Conservation (phyloP, 2,329 filamentous ascomycete species). For the Penicillium sclerotigenum region DNA sequence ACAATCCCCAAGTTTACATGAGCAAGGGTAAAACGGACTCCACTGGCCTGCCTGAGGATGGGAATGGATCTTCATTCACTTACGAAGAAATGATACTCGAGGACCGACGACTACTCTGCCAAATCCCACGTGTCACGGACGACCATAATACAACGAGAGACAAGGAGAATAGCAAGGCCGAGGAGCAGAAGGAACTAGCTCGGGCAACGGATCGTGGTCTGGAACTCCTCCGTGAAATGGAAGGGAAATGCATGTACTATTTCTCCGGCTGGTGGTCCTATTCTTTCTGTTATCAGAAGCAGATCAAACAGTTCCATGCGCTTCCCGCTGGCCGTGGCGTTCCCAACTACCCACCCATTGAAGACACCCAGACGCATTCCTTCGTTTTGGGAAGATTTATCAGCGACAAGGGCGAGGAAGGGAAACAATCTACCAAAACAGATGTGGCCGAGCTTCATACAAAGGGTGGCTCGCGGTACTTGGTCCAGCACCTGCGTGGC, state of each 20-base stretch:
- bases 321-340: slow-evolving; percentile 67
- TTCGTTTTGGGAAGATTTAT: slow-evolving; percentile 68
- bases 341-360: slow-evolving; percentile 65
- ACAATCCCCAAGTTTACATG: slow-evolving; percentile 28
- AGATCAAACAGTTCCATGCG: slow-evolving; percentile 88
- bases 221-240: slow-evolving; percentile 73
- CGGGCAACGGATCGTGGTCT: slow-evolving; percentile 74
- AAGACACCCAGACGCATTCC: slow-evolving; percentile 71
- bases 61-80: slow-evolving; percentile 16
- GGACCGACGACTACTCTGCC: slow-evolving; percentile 74
- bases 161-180: slow-evolving; percentile 55
- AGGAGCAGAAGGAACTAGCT: slow-evolving; percentile 75
- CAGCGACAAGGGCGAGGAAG: slow-evolving; percentile 33
- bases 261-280: slow-evolving; percentile 94
- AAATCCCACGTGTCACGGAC: slow-evolving; percentile 68
- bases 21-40: slow-evolving; percentile 44
- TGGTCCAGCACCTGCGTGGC: slow-evolving; percentile 75
- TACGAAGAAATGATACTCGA: slow-evolving; percentile 75
- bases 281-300: slow-evolving; percentile 83
- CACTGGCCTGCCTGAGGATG: slow-evolving; percentile 52
- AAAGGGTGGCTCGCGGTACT: slow-evolving; percentile 78
- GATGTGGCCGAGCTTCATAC: slow-evolving; percentile 67
- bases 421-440: slow-evolving; percentile 30
- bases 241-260: slow-evolving; percentile 78
- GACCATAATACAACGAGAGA: slow-evolving; percentile 65